Base-by-base conservation (phyloP, 2,329 filamentous ascomycete species). In the Bretziella fagacearum region DNA sequence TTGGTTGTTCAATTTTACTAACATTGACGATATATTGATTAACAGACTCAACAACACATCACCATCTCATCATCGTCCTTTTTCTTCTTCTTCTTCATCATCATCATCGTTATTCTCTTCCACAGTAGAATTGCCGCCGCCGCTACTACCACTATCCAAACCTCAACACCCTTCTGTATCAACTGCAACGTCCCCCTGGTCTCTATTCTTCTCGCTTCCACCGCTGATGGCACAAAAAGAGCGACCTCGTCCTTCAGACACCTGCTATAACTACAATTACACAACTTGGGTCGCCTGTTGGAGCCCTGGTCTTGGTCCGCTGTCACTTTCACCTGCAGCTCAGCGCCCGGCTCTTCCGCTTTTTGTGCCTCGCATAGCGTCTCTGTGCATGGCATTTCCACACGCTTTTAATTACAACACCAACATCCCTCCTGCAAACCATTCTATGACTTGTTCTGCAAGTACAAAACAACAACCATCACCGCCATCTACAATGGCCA, bases 61-160 rank as follows among this genome's bases (percentile, higher is more conserved):
- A 49, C 57, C 48, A 26, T 56, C 44, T 30, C 27, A 52, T 63
- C 36, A 48, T 47, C 27, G 56, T 60, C 44, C 49, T 42, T 44
- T 18, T 25, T 22, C 23, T 11, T 25, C 8, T 22, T 57, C 18
- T 54, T 53, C 39, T 46, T 29, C 20, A 54, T 11, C 51, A 57
- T 44, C 29, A n/a, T n/a, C 23, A n/a, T n/a, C n/a, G n/a, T n/a
- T n/a, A n/a, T n/a, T n/a, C n/a, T n/a, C n/a, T n/a, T n/a, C n/a
- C n/a, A n/a, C n/a, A n/a, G n/a, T n/a, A n/a, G n/a, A n/a, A n/a
- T n/a, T n/a, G n/a, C n/a, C n/a, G n/a, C n/a, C n/a, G n/a, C n/a
- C n/a, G n/a, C 33, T 36, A 17, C 8, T 15, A 18, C 33, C 6
- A 17, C 11, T 8, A 36, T 36, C 33, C 8, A 15, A 15, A 11